Percentiles rank a stretch among this genome's conserved stretches.
Conservation (phyloP, 2,329 filamentous ascomycete genomes). For the Stemphylium vesicarium region DNA sequence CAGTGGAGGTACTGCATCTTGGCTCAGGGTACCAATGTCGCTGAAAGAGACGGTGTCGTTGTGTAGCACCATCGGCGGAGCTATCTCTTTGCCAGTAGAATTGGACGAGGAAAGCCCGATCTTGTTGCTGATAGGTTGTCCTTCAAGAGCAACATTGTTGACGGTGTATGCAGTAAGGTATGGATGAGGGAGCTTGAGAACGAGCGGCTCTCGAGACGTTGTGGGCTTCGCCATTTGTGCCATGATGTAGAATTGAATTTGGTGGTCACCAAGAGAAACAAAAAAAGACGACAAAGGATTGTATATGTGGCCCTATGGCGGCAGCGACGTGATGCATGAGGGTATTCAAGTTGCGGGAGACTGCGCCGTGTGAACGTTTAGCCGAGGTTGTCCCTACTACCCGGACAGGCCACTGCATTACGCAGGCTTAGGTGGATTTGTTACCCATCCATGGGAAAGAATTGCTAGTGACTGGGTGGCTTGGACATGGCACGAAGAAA, state of each 20-base stretch:
- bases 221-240: slow-evolving; percentile 24
- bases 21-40: slow-evolving; percentile 34
- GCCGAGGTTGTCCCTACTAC: slow-evolving; percentile 35
- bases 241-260: slow-evolving; percentile 22
- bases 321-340: slow-evolving; percentile 16
- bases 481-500: slow-evolving; percentile 14
- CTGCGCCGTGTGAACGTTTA: slow-evolving; percentile 14
- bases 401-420: slow-evolving; percentile 23
- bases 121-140: slow-evolving; percentile 27
- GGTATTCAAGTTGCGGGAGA: slow-evolving; percentile 9
- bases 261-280: neutral
- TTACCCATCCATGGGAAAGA: slow-evolving; percentile 15
- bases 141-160: slow-evolving; percentile 29
- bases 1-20: slow-evolving; percentile 31
- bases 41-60: slow-evolving; percentile 38
- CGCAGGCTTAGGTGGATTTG: slow-evolving; percentile 31
- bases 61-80: slow-evolving; percentile 36
- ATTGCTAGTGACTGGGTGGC: slow-evolving; percentile 7
- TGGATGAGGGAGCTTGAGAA: slow-evolving; percentile 47
- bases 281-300: neutral
- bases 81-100: slow-evolving; percentile 24
- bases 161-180: slow-evolving; percentile 46
- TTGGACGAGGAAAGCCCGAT: slow-evolving; percentile 28
- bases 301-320: slow-evolving; percentile 11
- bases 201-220: slow-evolving; percentile 26